Evolutionary conservation across 495 filamentous ascomycete genomes (phyloP).

Genomic region (Podospora fimiseda): DNA sequence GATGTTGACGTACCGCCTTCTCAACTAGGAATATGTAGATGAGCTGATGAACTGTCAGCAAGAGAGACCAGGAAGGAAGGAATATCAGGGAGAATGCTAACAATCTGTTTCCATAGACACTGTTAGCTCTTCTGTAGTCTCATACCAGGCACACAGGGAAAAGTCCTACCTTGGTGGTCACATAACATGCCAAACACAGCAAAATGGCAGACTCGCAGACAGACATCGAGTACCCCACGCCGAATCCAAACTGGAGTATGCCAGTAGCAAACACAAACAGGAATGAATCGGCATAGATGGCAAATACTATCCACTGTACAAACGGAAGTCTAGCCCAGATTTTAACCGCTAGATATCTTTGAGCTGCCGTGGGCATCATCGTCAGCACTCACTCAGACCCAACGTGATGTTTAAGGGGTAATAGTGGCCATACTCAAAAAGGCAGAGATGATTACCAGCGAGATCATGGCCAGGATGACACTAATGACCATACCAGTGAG

Average conservation of each 20-base stretch:
- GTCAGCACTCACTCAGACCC: not conserved
- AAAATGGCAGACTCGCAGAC: slow-evolving; percentile 46
- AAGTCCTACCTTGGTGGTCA: slow-evolving; percentile 48
- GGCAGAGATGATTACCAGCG: slow-evolving; percentile 35
- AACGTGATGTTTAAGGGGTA: not conserved
- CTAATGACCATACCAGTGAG: slow-evolving; percentile 34
- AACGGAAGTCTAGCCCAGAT: slow-evolving; percentile 40
- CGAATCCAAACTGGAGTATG: slow-evolving; percentile 44
- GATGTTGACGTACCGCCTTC: slow-evolving; percentile 43
- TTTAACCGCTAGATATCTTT: slow-evolving; percentile 32
- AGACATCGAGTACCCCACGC: slow-evolving; percentile 33
- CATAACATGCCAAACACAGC: slow-evolving; percentile 45
- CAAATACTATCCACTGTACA: slow-evolving; percentile 43
- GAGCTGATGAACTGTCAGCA: slow-evolving; percentile 24
- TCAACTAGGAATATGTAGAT: slow-evolving; percentile 50
- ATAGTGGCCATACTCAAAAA: slow-evolving; percentile 37
- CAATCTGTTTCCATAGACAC: slow-evolving; percentile 28
- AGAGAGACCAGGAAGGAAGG: not conserved
- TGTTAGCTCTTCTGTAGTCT: no score
- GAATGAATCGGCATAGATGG: slow-evolving; percentile 46
- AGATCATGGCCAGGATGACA: slow-evolving; percentile 36
- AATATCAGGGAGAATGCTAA: slow-evolving; percentile 14
- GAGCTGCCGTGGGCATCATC: slow-evolving; percentile 27
- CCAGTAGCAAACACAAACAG: slow-evolving; percentile 45
- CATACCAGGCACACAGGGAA: no score